A percentile compares a stretch with the other conserved stretches of the same genome.
These are phyloP conservation scores for Austroboletus niveus DNA, from an alignment of 1,284 basidiomycete genomes.

Conservation along the genomic window DNA sequence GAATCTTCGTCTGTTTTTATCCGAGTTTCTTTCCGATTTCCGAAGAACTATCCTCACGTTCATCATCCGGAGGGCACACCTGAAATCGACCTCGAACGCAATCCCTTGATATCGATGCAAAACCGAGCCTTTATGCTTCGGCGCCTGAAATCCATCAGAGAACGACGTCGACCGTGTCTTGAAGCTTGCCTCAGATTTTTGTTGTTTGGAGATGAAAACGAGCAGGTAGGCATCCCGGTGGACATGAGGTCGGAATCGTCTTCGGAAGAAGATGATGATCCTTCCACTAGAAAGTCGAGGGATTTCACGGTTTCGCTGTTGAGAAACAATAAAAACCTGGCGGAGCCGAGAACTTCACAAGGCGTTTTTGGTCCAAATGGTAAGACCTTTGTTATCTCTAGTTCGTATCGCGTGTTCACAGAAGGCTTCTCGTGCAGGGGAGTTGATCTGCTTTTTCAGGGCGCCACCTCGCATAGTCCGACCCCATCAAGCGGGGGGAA, in stretches of 20 bases:
- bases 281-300: constrained; percentile 38
- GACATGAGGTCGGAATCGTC: constrained; percentile 56
- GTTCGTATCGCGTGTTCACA: neutral
- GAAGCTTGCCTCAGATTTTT: constrained; percentile 81
- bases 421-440: constrained; percentile 46
- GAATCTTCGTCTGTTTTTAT: constrained; percentile 73
- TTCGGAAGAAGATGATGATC: constrained; percentile 43
- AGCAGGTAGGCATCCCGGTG: constrained; percentile 38
- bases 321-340: constrained; percentile 70
- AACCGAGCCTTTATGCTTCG: constrained; percentile 76
- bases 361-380: constrained; percentile 87
- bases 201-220: constrained; percentile 63
- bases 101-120: constrained; percentile 74
- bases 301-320: constrained; percentile 53
- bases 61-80: constrained; percentile 65
- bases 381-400: constrained; percentile 29
- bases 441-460: constrained; percentile 84
- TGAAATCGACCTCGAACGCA: constrained; percentile 79
- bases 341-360: constrained; percentile 78
- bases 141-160: constrained; percentile 69
- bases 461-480: constrained; percentile 68
- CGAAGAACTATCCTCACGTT: constrained; percentile 74
- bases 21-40: constrained; percentile 89
- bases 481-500: constrained; percentile 42
- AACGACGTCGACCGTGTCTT: constrained; percentile 72